These are phyloP conservation scores for Botrytis pseudocinerea DNA, from an alignment of 2,329 filamentous ascomycete species.

Conservation along the genomic window DNA sequence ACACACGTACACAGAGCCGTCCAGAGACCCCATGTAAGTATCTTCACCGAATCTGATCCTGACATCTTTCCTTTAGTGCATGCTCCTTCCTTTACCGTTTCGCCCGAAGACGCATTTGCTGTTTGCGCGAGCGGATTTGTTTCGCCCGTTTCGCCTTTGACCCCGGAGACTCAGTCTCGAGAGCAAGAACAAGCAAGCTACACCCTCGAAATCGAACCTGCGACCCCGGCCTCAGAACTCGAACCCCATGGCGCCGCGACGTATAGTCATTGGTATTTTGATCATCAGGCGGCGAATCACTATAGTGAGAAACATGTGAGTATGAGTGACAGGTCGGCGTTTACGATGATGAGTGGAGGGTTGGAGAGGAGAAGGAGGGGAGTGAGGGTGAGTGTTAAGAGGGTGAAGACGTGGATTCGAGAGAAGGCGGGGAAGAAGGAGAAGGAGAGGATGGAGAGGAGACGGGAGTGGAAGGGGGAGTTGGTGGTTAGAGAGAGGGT, in stretches of 20 bases:
- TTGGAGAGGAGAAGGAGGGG: background rate
- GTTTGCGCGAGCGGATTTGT: background rate
- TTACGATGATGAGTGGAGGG: background rate
- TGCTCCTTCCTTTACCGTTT: background rate
- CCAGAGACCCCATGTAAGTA: background rate
- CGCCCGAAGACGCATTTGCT: background rate
- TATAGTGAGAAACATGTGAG: background rate
- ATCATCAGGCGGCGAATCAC: background rate
- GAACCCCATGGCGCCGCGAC: background rate
- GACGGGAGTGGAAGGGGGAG: background rate
- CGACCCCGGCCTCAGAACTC: background rate
- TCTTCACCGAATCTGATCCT: background rate
- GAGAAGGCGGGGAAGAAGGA: background rate
- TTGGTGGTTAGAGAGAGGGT: background rate
- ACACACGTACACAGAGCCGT: background rate
- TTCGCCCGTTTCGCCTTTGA: background rate
- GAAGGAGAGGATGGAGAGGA: background rate
- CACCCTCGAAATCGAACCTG: background rate
- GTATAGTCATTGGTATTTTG: slow-evolving; percentile 3
- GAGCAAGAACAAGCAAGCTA: background rate
- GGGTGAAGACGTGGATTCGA: background rate
- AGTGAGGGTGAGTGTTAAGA: background rate
- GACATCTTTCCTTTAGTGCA: background rate
- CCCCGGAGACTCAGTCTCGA: background rate
- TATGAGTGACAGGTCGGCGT: background rate